Evolutionary conservation across 345 rosid genomes (phyloP).

Genomic region (Murraya paniculata): DNA sequence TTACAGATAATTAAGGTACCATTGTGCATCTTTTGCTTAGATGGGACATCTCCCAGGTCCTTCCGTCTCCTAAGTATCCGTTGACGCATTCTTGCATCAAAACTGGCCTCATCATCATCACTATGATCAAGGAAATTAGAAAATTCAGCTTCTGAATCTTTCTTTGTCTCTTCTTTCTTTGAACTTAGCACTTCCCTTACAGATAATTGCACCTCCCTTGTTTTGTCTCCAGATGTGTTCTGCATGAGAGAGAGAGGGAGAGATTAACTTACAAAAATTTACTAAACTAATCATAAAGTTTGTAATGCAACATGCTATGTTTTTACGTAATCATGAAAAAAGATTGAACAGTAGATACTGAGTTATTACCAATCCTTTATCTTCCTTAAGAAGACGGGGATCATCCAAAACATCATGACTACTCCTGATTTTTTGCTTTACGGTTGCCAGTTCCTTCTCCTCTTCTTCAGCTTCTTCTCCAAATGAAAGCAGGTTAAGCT

Average conservation of each 20-base stretch:
- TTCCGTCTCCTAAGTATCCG: slow-evolving; percentile 63
- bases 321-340: not conserved
- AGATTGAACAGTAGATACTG: not conserved
- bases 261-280: not conserved
- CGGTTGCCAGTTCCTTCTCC: slow-evolving; percentile 71
- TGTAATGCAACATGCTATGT: not conserved
- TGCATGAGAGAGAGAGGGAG: slow-evolving; percentile 22
- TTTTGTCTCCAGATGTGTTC: slow-evolving; percentile 50
- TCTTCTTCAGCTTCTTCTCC: slow-evolving; percentile 99
- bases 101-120: slow-evolving; percentile 62
- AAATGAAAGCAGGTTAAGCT: slow-evolving; percentile 85
- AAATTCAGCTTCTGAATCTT: slow-evolving; percentile 42
- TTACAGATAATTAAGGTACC: slow-evolving; percentile 31
- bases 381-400: slow-evolving; percentile 83
- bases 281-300: not conserved
- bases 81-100: slow-evolving; percentile 87
- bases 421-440: slow-evolving; percentile 82
- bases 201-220: slow-evolving; percentile 65
- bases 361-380: slow-evolving; percentile 51
- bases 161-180: slow-evolving; percentile 52
- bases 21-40: slow-evolving; percentile 42
- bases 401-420: slow-evolving; percentile 95
- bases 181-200: slow-evolving; percentile 75
- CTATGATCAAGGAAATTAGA: slow-evolving; percentile 34
- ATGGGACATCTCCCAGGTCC: slow-evolving; percentile 58